phyloP scores from a whole-genome alignment of 2,329 filamentous ascomycete species.

The Periconia digitata region DNA sequence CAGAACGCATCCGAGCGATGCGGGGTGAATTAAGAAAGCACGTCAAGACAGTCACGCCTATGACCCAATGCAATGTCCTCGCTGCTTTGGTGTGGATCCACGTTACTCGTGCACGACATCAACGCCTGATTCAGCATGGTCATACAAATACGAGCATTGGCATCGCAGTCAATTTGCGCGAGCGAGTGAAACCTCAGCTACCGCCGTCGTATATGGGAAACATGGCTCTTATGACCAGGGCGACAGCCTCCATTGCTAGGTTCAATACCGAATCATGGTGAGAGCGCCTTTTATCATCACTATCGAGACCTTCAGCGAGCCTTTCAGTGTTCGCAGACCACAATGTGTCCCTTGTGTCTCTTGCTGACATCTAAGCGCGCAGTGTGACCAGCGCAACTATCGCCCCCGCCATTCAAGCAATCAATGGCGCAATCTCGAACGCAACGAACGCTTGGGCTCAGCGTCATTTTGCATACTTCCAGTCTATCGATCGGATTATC shows the following conservation, averaged over 20 bases:
- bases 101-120: conserved; percentile 33
- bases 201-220: conserved; percentile 33
- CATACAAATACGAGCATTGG: conserved; percentile 28
- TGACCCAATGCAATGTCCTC: conserved; percentile 35
- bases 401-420: conserved; percentile 25
- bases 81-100: conserved; percentile 41
- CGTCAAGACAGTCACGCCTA: conserved; percentile 20
- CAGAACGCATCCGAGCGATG: conserved; percentile 26
- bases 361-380: background rate
- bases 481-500: conserved; percentile 27
- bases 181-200: conserved; percentile 27
- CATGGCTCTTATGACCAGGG: conserved; percentile 34
- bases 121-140: conserved; percentile 16
- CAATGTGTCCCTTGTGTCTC: no score
- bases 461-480: conserved; percentile 33
- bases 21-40: conserved; percentile 24
- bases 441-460: conserved; percentile 36
- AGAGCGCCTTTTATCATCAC: conserved; percentile 14
- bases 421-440: conserved; percentile 28
- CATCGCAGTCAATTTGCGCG: conserved; percentile 34
- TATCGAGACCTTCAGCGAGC: no score
- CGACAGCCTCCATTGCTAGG: conserved; percentile 26
- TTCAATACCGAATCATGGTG: conserved; percentile 29
- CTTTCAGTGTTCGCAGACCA: no score
- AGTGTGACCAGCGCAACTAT: conserved; percentile 37